These are phyloP conservation scores for Lyophyllum semitale DNA, from an alignment of 768 basidiomycete genomes.

Conservation along the genomic window DNA sequence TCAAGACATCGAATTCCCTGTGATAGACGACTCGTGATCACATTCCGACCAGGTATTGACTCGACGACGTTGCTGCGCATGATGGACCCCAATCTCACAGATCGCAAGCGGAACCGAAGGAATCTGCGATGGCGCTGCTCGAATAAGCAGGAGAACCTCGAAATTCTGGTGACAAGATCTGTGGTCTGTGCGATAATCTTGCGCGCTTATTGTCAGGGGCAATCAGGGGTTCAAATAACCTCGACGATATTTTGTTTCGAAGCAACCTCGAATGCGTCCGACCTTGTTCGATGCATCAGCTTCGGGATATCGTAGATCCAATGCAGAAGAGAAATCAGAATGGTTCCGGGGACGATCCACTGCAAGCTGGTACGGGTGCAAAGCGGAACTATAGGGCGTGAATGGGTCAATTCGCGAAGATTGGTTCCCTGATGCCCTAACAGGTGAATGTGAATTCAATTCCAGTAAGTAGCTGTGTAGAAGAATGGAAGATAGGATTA, in stretches of 20 bases:
- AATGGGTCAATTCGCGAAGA: background rate
- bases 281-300: background rate
- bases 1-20: background rate
- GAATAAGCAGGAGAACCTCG: slow-evolving; percentile 7
- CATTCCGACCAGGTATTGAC: background rate
- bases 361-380: background rate
- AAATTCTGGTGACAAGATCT: slow-evolving; percentile 13
- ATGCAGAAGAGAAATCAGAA: slow-evolving; percentile 3
- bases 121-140: slow-evolving; percentile 1
- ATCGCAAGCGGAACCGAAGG: slow-evolving; percentile 1
- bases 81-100: background rate
- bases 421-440: background rate
- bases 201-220: background rate
- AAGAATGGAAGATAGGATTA: no score
- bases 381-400: background rate
- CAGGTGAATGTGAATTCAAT: background rate
- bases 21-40: background rate
- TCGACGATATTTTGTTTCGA: background rate
- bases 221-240: background rate
- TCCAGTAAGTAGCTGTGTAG: background rate
- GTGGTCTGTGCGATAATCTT: background rate
- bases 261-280: background rate
- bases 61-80: background rate
- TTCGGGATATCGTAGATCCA: slow-evolving; percentile 7
- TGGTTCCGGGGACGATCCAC: background rate